Conservation (phyloP, 768 basidiomycete genomes). For the Hebeloma cylindrosporum region DNA sequence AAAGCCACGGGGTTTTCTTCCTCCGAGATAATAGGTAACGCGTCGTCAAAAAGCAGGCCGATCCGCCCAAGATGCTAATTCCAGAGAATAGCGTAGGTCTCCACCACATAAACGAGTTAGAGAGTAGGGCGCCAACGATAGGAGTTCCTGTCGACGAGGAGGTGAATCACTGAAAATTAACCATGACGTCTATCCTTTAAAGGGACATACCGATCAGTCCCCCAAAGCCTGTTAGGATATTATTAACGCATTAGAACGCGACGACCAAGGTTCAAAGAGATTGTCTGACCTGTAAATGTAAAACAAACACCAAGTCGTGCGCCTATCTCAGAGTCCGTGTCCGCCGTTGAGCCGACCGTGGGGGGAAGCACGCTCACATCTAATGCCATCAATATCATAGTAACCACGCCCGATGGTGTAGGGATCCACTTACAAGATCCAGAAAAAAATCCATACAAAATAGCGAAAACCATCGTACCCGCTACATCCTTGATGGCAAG, state of each 20-base stretch:
- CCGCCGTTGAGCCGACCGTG: constrained; percentile 43
- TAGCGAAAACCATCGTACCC: constrained; percentile 38
- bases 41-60: constrained; percentile 29
- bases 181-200: neutral
- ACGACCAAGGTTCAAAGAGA: neutral
- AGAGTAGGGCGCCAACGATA: constrained; percentile 56
- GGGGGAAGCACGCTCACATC: constrained; percentile 41
- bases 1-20: constrained; percentile 26
- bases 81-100: constrained; percentile 55
- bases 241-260: constrained; percentile 8
- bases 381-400: constrained; percentile 11
- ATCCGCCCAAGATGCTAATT: constrained; percentile 32
- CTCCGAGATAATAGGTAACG: constrained; percentile 25
- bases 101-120: constrained; percentile 56
- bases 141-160: constrained; percentile 45
- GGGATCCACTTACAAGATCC: constrained; percentile 39
- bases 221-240: constrained; percentile 34
- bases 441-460: constrained; percentile 48
- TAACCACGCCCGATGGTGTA: neutral
- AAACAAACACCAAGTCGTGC: constrained; percentile 53
- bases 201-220: constrained; percentile 38
- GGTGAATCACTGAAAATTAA: neutral
- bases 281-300: constrained; percentile 43
- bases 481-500: constrained; percentile 36
- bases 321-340: constrained; percentile 52